Evolutionary conservation across 1,284 basidiomycete genomes (phyloP), one percentile per base, ranked within the genome.

Genomic region (Paramarasmius palmivorus): DNA sequence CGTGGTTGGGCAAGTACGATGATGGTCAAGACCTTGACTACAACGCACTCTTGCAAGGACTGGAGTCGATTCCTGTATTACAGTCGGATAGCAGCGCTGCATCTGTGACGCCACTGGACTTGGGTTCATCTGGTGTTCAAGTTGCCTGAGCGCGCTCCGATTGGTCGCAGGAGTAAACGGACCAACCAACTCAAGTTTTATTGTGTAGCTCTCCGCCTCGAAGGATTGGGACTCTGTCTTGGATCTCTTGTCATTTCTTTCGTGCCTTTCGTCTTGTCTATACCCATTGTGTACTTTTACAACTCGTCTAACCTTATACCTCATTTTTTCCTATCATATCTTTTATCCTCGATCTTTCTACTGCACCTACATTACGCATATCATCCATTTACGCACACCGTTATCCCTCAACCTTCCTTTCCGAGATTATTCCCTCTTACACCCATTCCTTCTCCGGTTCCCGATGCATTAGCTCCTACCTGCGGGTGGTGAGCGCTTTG

Each of bases 41-140:
- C 44, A 46, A 22, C 44, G 15, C 44, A 12, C 25, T 23, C 29
- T 46, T 46, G n/a, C 14, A 29, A 26, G 44, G 29, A 26, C 12
- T 14, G 25, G 25, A 29, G 25, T 22, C 19, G 4, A 6, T 29
- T 46, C 25, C 44, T 17, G 19, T 26, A 14, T 8, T n/a, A 19
- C 22, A 46, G 29, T 15, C 26, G 25, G 44, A 46, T 46, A 46
- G 44, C 44, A 46, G 44, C 44, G 44, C 44, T 26, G 32, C 44
- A 32, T 19, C 44, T 46, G 44, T 29, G 44, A 25, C 22, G 20
- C 25, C 41, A 14, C 15, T 44, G 41, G 25, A 22, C 41, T 19
- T 44, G 23, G 29, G 29, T 12, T 32, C 29, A 32, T 32, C 29
- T 32, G 41, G 41, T n/a, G 41, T 44, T 5, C 20, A 25, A 25